Evolutionary conservation across 2,329 filamentous ascomycete species (phyloP).

Genomic region (Ophiostoma pallidulum): DNA sequence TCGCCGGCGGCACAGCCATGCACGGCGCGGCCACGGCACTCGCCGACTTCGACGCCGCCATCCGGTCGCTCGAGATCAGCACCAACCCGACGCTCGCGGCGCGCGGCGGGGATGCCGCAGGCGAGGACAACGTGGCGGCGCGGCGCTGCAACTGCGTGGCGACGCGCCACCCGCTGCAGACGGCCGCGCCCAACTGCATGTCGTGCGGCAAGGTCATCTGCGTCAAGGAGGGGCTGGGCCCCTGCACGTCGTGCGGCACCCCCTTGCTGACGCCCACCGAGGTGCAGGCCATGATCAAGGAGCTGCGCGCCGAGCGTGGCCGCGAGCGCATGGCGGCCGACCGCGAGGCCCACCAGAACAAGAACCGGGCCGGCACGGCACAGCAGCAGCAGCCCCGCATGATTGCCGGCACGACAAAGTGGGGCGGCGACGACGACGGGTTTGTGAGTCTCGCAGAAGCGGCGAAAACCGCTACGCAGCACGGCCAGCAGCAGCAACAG

Average conservation of each 20-base stretch:
- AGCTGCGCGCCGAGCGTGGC: conserved; percentile 76
- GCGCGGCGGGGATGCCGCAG: neutral
- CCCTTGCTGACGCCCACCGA: conserved; percentile 64
- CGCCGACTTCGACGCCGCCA: conserved; percentile 66
- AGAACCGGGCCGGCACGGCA: conserved; percentile 23
- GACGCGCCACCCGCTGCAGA: conserved; percentile 74
- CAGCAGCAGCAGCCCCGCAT: conserved; percentile 10
- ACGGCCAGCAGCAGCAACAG: conserved; percentile 33
- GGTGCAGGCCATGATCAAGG: conserved; percentile 74
- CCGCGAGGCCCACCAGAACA: conserved; percentile 57
- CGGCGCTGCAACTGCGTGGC: conserved; percentile 83
- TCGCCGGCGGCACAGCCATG: conserved; percentile 72
- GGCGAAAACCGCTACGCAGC: conserved; percentile 70
- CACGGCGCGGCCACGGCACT: conserved; percentile 68
- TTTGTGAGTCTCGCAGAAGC: conserved; percentile 58
- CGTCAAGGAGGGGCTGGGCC: conserved; percentile 84
- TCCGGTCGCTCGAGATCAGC: conserved; percentile 79
- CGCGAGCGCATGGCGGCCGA: conserved; percentile 78
- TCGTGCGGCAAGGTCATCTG: conserved; percentile 93
- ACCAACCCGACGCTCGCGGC: conserved; percentile 65
- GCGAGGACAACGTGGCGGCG: conserved; percentile 41
- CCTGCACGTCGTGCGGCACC: conserved; percentile 80
- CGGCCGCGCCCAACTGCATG: conserved; percentile 87
- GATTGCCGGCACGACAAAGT: conserved; percentile 15
- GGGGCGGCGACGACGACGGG: conserved; percentile 24